Evolutionary conservation across 225 moss, liverwort and hornwort species (phyloP), one percentile per base, ranked within the genome.

Genomic region (Takakia lepidozioides): DNA sequence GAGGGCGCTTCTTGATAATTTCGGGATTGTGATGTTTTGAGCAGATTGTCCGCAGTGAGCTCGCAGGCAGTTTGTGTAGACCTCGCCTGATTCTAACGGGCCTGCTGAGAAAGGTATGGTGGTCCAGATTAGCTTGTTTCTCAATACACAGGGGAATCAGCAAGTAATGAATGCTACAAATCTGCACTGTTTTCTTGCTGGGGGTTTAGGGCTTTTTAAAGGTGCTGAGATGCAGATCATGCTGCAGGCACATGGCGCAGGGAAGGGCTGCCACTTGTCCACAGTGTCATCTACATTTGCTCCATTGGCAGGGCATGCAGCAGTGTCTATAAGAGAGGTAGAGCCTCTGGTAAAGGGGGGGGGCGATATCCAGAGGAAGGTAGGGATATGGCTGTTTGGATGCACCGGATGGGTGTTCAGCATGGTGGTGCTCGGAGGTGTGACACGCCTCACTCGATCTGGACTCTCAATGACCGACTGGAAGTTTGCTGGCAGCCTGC

Each of bases 401-500:
- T 98, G 98, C 70, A 90, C 87, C 42, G 98, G 98, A 38, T 98
- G 98, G 98, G 98, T 98, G 19, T 91, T 98, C 65, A 98, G 98
- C 74, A 82, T 98, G 98, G 98, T 98, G 29, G 85, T 98, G 28
- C 64, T 98, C 9, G 98, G 98, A 60, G 98, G 98, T 51, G 63
- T 98, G 36, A 98, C 98, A 11, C 91, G 98, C 29, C 84, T 98
- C 44, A 98, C 98, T 40, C 76, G 87, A 62, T 98, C 98, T 46
- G 98, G 98, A 43, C 83, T 98, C n/a, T 98, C 98, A 15, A 98
- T 98, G 98, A 98, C 98, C 40, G 98, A 98, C 10, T 98, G 98
- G 98, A 98, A 98, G 56, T 98, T 98, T 64, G 77, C 87, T 57
- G 98, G 98, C 32, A 73, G 85, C 46, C 69, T 98, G 58, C 98